A percentile compares a stretch with the other conserved stretches of the same genome.
Evolutionary conservation across 1,139 yeast genomes (phyloP).

Genomic region (Kluyveromyces marxianus): DNA sequence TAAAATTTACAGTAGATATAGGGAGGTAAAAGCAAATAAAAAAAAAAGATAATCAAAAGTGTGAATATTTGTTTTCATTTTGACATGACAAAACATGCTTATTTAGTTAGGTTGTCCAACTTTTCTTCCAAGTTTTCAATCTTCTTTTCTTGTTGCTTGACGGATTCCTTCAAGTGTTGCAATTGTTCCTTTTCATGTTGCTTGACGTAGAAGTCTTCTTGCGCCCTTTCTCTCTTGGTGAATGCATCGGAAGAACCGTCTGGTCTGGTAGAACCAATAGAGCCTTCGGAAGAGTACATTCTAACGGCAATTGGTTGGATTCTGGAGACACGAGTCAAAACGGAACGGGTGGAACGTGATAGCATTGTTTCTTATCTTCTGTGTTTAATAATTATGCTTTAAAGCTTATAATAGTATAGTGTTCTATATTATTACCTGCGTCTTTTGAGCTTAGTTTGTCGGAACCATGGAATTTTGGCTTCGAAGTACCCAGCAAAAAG

Average conservation of each 20-base stretch:
- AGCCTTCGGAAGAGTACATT: constrained; percentile 36
- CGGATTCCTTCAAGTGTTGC: constrained; percentile 43
- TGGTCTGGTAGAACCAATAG: constrained; percentile 42
- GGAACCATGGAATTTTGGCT: too few species aligned
- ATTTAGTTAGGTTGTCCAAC: constrained; percentile 16
- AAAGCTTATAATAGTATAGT: too few species aligned
- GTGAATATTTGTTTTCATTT: too few species aligned
- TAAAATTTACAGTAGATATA: background rate
- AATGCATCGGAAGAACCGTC: constrained; percentile 43
- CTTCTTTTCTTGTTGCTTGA: constrained; percentile 43
- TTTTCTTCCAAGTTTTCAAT: constrained; percentile 33
- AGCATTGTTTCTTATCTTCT: background rate
- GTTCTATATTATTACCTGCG: too few species aligned
- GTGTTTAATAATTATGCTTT: background rate
- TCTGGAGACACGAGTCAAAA: constrained; percentile 27
- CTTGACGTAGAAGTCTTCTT: constrained; percentile 56
- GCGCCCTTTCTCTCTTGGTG: constrained; percentile 62
- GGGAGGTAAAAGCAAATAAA: too few species aligned
- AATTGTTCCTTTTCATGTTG: constrained; percentile 60
- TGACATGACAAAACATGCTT: background rate
- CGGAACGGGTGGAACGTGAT: constrained; percentile 18
- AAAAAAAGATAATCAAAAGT: too few species aligned
- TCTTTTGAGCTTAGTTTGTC: too few species aligned
- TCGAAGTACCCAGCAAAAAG: too few species aligned
- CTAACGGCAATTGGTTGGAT: constrained; percentile 31